Conservation (phyloP, 495 filamentous ascomycete genomes). For the Lasiosphaeria hispida region DNA sequence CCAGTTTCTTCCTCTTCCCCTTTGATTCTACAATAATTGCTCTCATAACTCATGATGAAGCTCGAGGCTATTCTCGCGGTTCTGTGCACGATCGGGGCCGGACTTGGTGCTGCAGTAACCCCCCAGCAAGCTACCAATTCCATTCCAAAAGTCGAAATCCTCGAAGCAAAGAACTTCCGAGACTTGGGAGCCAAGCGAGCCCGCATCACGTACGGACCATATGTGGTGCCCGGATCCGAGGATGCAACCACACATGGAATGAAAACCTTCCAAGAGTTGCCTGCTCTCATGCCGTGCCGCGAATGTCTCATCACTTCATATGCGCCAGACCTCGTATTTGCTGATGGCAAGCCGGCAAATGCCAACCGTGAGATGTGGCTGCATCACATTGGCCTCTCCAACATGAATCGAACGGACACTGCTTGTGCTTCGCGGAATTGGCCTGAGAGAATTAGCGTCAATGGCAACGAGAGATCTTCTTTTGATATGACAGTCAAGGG, state of each 20-base stretch:
- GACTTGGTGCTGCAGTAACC: too few relatives aligned
- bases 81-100: too few relatives aligned
- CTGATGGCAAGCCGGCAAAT: slow-evolving; percentile 11
- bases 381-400: slow-evolving; percentile 16
- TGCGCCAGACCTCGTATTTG: neutral
- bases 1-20: too few relatives aligned
- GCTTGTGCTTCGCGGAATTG: slow-evolving; percentile 9
- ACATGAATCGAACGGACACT: slow-evolving; percentile 13
- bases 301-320: slow-evolving; percentile 11
- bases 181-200: slow-evolving; percentile 12
- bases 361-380: slow-evolving; percentile 18
- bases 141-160: neutral
- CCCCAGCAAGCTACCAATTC: too few relatives aligned
- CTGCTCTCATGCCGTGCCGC: slow-evolving; percentile 9
- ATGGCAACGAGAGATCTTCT: slow-evolving; percentile 13
- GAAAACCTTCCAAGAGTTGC: neutral
- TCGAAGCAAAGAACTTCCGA: slow-evolving; percentile 13
- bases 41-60: too few relatives aligned
- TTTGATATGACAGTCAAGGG: slow-evolving; percentile 14
- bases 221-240: neutral
- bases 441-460: slow-evolving; percentile 14
- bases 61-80: too few relatives aligned
- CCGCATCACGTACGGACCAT: slow-evolving; percentile 11
- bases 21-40: too few relatives aligned
- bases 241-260: slow-evolving; percentile 4